Base-by-base conservation (phyloP, 148 eudicot species). In the Tetragonia tetragonoides region DNA sequence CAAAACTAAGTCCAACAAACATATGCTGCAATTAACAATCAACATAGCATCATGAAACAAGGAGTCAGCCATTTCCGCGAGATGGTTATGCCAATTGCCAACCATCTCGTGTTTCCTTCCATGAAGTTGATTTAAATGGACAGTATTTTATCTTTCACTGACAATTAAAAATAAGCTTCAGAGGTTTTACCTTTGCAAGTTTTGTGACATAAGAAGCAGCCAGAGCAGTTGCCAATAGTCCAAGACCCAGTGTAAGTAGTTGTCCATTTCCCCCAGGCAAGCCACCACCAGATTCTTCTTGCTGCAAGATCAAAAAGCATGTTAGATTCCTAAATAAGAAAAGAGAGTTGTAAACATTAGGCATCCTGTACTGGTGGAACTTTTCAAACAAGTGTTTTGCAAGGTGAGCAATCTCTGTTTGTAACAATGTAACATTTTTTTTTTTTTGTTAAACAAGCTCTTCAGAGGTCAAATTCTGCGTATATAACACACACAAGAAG, bases 121-220 rank as follows among this genome's bases (percentile, higher is more conserved):
- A 20, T 5, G 6, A 38, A 44, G 39, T 49, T 71, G 51, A 51
- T 61, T 51, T 14, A 56, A 65, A 73, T 61, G 60, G 53, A 49
- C 53, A 49, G 53, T 44, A 5, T 21, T 2, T 9, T 56, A 39
- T 37, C 24, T 34, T 37, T 37, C 15, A 18, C 18, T 56, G 34
- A 39, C 7, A 56, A 56, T 56, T 21, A 57, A 59, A 24, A 28
- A 60, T 18, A 20, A n/a, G 24, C 11, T 15, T 18, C 64, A 16
- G 54, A 46, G 23, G 51, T 40, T 21, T 72, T 78, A 95, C 99
- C 96, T 93, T 88, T 53, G 97, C 99, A 77, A 95, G 87, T 77
- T 82, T 88, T 24, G 99, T 92, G 34, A 95, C 99, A 79, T 95
- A 91, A 74, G 92, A 65, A 73, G 97, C 99, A 60, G 97, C 99